Conservation (phyloP, 768 basidiomycete species). For the Tylopilus felleus region DNA sequence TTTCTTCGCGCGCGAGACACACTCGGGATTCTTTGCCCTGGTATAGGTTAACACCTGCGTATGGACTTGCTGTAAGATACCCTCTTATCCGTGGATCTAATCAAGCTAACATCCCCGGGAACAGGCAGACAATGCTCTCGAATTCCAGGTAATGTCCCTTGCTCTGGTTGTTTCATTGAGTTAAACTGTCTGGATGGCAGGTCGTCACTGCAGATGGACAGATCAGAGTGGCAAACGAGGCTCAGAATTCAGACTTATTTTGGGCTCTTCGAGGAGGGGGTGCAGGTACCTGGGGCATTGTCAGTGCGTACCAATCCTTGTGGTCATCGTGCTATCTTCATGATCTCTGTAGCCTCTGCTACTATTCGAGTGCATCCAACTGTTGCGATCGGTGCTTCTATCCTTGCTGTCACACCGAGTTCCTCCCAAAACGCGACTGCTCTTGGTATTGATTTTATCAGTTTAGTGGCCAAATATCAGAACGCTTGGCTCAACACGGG, state of each 20-base stretch:
- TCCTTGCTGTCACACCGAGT: constrained; percentile 11
- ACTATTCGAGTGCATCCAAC: constrained; percentile 14
- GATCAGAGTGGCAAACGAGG: constrained; percentile 38
- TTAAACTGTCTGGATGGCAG: background rate
- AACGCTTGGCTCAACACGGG: constrained; percentile 13
- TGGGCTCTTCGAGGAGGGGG: constrained; percentile 56
- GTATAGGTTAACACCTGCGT: constrained; percentile 32
- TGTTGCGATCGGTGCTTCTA: constrained; percentile 11
- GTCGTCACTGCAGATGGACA: constrained; percentile 42
- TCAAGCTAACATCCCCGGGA: background rate
- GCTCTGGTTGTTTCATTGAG: background rate
- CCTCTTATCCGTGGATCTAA: background rate
- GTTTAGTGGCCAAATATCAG: constrained; percentile 19
- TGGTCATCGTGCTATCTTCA: background rate
- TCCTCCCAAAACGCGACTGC: constrained; percentile 5
- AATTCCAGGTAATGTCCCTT: constrained; percentile 32
- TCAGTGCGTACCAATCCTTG: constrained; percentile 25
- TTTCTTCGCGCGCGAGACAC: background rate
- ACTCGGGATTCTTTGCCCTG: background rate
- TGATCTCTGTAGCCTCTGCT: constrained; percentile 13
- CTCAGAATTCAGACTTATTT: constrained; percentile 45
- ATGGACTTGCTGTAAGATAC: constrained; percentile 40
- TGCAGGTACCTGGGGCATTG: constrained; percentile 48
- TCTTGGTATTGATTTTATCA: constrained; percentile 19
- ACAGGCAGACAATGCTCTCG: constrained; percentile 45